Conservation (phyloP, 2,329 filamentous ascomycete genomes). For the Claviceps quebecensis region DNA sequence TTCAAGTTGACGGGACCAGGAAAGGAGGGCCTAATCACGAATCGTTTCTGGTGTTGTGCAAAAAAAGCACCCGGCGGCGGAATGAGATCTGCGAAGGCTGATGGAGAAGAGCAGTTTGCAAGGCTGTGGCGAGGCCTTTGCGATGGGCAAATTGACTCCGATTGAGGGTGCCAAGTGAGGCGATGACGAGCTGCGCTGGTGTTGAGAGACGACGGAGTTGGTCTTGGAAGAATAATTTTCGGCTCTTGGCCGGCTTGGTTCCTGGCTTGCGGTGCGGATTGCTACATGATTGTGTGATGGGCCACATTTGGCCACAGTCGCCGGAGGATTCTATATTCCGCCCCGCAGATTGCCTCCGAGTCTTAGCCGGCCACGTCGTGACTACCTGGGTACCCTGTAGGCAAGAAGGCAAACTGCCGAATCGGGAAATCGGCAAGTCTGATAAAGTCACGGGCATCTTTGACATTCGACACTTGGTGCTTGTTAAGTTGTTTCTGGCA, state of each 20-base stretch:
- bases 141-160: constrained; percentile 12
- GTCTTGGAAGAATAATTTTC: constrained; percentile 21
- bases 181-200: constrained; percentile 19
- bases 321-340: background rate
- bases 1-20: background rate
- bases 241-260: background rate
- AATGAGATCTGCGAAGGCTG: constrained; percentile 2
- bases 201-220: constrained; percentile 9
- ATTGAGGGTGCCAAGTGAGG: constrained; percentile 15
- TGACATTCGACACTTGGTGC: background rate
- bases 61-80: background rate
- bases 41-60: background rate
- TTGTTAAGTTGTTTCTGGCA: background rate
- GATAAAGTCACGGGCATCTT: background rate
- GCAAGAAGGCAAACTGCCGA: background rate
- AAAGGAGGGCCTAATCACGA: background rate
- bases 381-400: background rate
- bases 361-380: background rate
- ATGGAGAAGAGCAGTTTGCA: constrained; percentile 8
- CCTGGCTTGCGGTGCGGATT: background rate
- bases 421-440: background rate
- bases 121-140: constrained; percentile 11
- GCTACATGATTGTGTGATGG: background rate
- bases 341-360: background rate
- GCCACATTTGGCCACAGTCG: background rate